Evolutionary conservation across 1,284 basidiomycete species (phyloP).

Genomic region (Moniliophthora roreri): DNA sequence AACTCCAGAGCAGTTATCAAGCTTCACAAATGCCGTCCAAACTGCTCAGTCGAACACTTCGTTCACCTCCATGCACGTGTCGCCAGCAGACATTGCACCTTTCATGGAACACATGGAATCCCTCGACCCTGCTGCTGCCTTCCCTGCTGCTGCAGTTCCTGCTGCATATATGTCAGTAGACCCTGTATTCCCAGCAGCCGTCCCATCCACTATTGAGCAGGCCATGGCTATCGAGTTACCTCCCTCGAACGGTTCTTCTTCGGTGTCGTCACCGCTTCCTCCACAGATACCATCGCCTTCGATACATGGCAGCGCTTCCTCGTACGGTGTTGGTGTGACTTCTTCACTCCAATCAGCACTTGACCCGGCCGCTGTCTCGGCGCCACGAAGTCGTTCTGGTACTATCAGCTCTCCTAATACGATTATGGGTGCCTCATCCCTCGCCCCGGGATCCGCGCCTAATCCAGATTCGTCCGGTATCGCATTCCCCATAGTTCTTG

Average conservation of each 20-base stretch:
- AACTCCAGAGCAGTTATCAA: neutral
- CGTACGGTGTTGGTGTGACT: conserved; percentile 35
- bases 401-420: conserved; percentile 29
- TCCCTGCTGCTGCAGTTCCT: conserved; percentile 16
- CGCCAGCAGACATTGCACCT: conserved; percentile 2
- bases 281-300: conserved; percentile 40
- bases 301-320: conserved; percentile 34
- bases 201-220: conserved; percentile 25
- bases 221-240: conserved; percentile 31
- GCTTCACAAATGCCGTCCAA: neutral
- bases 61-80: conserved; percentile 16
- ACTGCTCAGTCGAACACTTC: conserved; percentile 26
- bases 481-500: neutral
- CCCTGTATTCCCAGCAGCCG: conserved; percentile 1
- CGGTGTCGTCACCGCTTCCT: conserved; percentile 36
- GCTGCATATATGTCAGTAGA: conserved; percentile 21
- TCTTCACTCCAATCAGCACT: conserved; percentile 49
- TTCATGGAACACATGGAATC: conserved; percentile 42
- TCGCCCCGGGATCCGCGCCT: neutral
- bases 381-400: conserved; percentile 34
- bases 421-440: conserved; percentile 5
- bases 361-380: conserved; percentile 33
- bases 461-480: neutral
- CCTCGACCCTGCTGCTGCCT: conserved; percentile 25
- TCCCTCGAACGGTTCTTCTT: conserved; percentile 35